Evolutionary conservation across 2,329 filamentous ascomycete genomes (phyloP).

Genomic region (Graphilbum fragrans): DNA sequence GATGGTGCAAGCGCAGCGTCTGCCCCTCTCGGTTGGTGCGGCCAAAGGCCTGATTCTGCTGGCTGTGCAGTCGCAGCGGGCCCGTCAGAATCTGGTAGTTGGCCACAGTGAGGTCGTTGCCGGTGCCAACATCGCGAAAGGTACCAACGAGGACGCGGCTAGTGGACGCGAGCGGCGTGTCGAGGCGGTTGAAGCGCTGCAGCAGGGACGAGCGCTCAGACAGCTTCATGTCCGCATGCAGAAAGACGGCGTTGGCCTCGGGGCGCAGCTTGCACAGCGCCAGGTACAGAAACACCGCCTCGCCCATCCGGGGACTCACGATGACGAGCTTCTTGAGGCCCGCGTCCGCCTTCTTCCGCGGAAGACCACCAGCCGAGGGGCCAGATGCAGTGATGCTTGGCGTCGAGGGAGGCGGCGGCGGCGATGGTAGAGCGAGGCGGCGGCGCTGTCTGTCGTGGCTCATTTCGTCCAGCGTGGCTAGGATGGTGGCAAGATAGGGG

Average conservation of each 20-base stretch:
- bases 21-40: slow-evolving; percentile 14
- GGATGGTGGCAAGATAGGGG: slow-evolving; percentile 8
- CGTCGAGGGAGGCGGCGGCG: neutral
- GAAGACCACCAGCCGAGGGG: neutral
- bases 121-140: slow-evolving; percentile 12
- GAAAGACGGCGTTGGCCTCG: slow-evolving; percentile 5
- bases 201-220: slow-evolving; percentile 10
- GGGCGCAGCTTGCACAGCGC: slow-evolving; percentile 10
- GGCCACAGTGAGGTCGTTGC: slow-evolving; percentile 10
- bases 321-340: slow-evolving; percentile 13
- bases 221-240: slow-evolving; percentile 10
- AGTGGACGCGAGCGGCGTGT: neutral
- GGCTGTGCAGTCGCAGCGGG: slow-evolving; percentile 11
- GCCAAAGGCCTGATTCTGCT: slow-evolving; percentile 13
- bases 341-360: slow-evolving; percentile 1
- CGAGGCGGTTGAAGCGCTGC: slow-evolving; percentile 8
- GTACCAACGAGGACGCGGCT: slow-evolving; percentile 9
- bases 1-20: slow-evolving; percentile 11
- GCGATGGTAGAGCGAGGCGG: neutral
- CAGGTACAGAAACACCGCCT: slow-evolving; percentile 12
- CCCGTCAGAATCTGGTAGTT: slow-evolving; percentile 14
- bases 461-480: slow-evolving; percentile 10
- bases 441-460: slow-evolving; percentile 5
- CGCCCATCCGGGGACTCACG: slow-evolving; percentile 12
- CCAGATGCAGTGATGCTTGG: neutral